Conservation (phyloP, 441 rosid species). For the Gossypium gossypioides region DNA sequence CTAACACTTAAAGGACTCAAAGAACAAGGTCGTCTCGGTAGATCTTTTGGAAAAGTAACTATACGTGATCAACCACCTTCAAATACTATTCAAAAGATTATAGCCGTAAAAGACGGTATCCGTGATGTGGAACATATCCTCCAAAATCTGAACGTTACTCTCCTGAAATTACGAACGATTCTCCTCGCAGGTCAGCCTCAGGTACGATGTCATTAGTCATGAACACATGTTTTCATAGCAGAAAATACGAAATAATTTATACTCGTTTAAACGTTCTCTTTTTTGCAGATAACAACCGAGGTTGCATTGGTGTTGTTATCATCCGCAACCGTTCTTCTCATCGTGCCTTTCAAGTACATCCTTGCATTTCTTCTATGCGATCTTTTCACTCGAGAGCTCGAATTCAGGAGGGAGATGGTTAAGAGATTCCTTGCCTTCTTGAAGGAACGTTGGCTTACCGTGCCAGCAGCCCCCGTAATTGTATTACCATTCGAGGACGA, state of each 20-base stretch:
- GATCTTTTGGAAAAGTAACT: constrained; percentile 74
- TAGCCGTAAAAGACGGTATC: constrained; percentile 88
- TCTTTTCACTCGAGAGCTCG: constrained; percentile 76
- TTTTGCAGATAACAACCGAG: constrained; percentile 65
- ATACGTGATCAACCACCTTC: constrained; percentile 93
- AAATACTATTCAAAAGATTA: constrained; percentile 85
- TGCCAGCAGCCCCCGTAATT: constrained; percentile 75
- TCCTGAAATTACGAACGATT: constrained; percentile 66
- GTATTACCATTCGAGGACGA: constrained; percentile 60
- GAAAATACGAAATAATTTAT: neutral
- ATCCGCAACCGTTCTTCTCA: constrained; percentile 47
- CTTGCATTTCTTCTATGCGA: constrained; percentile 59
- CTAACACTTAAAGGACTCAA: constrained; percentile 81
- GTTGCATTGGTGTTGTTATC: constrained; percentile 58
- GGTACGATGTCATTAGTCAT: constrained; percentile 33
- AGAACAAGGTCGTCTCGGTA: constrained; percentile 89
- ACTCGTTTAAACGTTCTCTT: neutral
- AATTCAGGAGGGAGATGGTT: constrained; percentile 74
- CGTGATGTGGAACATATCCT: constrained; percentile 67
- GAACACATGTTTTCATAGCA: neutral
- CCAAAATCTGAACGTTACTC: constrained; percentile 73
- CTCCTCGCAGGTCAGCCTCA: constrained; percentile 86
- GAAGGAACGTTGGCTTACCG: constrained; percentile 76
- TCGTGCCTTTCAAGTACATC: constrained; percentile 76
- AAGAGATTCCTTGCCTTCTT: constrained; percentile 42